Base-by-base conservation (phyloP, 2,329 filamentous ascomycete species). In the Calonectria fujianensis region DNA sequence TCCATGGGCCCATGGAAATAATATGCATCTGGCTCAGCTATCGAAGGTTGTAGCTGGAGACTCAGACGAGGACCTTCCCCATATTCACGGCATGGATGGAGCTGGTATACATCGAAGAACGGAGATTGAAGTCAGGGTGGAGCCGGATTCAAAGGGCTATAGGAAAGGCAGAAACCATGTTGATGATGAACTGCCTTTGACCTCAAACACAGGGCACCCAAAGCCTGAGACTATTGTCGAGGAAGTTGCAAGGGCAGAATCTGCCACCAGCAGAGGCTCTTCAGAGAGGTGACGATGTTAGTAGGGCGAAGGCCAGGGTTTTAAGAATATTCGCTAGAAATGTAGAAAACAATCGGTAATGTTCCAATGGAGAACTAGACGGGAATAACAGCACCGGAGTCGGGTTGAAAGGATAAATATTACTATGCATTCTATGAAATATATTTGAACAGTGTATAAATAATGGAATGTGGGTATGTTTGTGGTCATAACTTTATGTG, bases 101-200 rank as follows among this genome's bases (percentile, higher is more conserved):
- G 39, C 72, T 3, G 79, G 80, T 14, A 81, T 81, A 6, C 78
- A 74, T 29, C 70, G 73, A 29, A 72, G 78, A 14, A 81, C 73
- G 9, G 78, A 81, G 2, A 76, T 81, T 9, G 75, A 81, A 48
- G 66, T 81, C 6, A 79, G 61, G 10, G 75, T 81, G 0, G 80
- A 81, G 61, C 51, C 69, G 1, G 68, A 77, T 4, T 39, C 57
- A 0, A 64, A 76, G 24, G 45, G 27, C 2, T 66, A 76, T 7
- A 72, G 72, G 1, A 78, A 52, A 13, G 37, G 35, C 1, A 75
- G 67, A 20, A 68, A 13, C 3, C 24, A 39, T 10, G 67, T 72
- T 0, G 75, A 76, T n/a, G 76, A 81, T 31, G 79, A 81, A 70
- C 13, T 77, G 0, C 79, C 79, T 2, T 57, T 81, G 51, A 81